These are phyloP conservation scores for Debaryomyces nepalensis DNA, from an alignment of 1,139 yeast species.

Conservation along the genomic window DNA sequence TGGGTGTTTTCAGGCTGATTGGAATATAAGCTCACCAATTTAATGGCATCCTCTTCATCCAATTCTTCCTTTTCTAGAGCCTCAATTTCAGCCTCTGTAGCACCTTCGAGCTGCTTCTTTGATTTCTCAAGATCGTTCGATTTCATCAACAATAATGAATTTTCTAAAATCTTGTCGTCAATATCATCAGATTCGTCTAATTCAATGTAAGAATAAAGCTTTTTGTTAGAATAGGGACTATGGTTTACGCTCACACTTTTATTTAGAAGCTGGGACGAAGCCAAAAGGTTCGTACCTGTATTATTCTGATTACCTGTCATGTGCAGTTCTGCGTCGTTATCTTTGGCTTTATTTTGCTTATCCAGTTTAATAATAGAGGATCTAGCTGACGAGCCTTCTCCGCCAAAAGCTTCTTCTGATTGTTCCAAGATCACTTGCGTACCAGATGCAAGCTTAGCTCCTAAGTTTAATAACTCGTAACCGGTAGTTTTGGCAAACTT, in stretches of 20 bases:
- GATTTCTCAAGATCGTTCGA: slow-evolving; percentile 11
- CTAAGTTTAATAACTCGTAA: slow-evolving; percentile 77
- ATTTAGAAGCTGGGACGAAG: slow-evolving; percentile 9
- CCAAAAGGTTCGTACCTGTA: slow-evolving; percentile 8
- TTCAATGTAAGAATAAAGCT: slow-evolving; percentile 35
- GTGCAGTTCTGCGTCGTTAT: slow-evolving; percentile 10
- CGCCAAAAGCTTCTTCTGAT: slow-evolving; percentile 78
- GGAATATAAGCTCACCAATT: slow-evolving; percentile 75
- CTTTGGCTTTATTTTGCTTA: slow-evolving; percentile 6
- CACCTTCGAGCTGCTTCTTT: slow-evolving; percentile 27
- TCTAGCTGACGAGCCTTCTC: slow-evolving; percentile 59
- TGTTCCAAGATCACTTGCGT: slow-evolving; percentile 82
- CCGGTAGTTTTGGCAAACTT: slow-evolving; percentile 83
- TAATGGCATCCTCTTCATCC: slow-evolving; percentile 46
- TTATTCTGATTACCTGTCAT: slow-evolving; percentile 9
- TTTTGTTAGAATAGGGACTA: slow-evolving; percentile 29
- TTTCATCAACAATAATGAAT: slow-evolving; percentile 21
- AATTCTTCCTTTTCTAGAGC: slow-evolving; percentile 21
- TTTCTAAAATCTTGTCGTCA: slow-evolving; percentile 18
- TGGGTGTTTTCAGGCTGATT: slow-evolving; percentile 76
- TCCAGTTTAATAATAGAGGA: slow-evolving; percentile 15
- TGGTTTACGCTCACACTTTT: slow-evolving; percentile 7
- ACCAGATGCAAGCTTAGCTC: slow-evolving; percentile 87
- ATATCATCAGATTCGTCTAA: slow-evolving; percentile 29
- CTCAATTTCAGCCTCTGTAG: slow-evolving; percentile 28